These are phyloP conservation scores for Nyssa sinensis DNA, from an alignment of 148 eudicot species.

Conservation along the genomic window DNA sequence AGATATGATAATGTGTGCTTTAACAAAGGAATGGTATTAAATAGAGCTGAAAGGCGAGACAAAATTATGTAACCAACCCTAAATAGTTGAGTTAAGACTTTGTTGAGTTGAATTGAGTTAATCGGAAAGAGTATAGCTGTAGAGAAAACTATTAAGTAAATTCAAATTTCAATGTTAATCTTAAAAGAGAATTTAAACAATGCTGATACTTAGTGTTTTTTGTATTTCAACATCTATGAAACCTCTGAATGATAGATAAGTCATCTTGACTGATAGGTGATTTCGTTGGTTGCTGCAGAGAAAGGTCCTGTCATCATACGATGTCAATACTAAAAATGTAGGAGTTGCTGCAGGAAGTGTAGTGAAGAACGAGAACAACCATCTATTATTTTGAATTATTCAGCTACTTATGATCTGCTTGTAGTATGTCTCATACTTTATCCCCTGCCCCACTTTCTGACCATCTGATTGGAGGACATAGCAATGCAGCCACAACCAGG, in stretches of 20 bases:
- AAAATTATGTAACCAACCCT: too few species aligned
- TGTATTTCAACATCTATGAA: conserved; percentile 4
- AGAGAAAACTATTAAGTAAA: too few species aligned
- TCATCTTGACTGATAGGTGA: too few species aligned
- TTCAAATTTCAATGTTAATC: not conserved
- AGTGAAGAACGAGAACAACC: conserved; percentile 26
- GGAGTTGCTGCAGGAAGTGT: conserved; percentile 26
- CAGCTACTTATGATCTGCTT: conserved; percentile 18
- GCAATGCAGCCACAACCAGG: too few species aligned
- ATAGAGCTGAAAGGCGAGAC: too few species aligned
- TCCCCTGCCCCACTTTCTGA: too few species aligned
- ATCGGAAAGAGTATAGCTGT: too few species aligned
- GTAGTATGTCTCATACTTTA: conserved; percentile 10
- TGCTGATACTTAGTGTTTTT: not conserved
- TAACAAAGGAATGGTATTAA: too few species aligned
- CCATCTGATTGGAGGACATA: too few species aligned
- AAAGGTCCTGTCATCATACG: conserved; percentile 45
- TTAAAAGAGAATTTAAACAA: not conserved
- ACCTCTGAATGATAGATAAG: not conserved
- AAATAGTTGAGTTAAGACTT: too few species aligned
- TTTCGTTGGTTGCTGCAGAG: conserved; percentile 42
- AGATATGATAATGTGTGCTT: too few species aligned
- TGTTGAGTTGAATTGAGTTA: too few species aligned
- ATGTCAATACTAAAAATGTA: conserved; percentile 28
- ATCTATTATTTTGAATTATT: conserved; percentile 19